phyloP scores from a whole-genome alignment of 2,329 filamentous ascomycete genomes.

The Sordariomycetes sp. region DNA sequence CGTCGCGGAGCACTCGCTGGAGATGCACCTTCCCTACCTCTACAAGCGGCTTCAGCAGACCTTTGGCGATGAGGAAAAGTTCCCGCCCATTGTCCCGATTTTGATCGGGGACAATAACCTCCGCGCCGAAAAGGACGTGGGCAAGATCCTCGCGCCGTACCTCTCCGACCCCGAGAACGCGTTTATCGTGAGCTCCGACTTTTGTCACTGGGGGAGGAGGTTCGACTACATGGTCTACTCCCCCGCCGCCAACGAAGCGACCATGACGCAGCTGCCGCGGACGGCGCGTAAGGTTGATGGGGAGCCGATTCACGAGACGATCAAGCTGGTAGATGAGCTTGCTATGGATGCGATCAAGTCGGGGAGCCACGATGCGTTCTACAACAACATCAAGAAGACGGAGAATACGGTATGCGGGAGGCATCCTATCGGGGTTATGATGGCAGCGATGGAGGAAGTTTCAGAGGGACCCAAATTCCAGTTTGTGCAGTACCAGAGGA shows the following conservation, averaged over 20 bases:
- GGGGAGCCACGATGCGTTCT: conserved; percentile 58
- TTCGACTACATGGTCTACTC: conserved; percentile 77
- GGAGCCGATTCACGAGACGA: conserved; percentile 68
- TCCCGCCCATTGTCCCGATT: conserved; percentile 71
- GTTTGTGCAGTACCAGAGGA: conserved; percentile 80
- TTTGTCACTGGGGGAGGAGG: conserved; percentile 85
- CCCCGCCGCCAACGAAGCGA: conserved; percentile 23
- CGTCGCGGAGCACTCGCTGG: conserved; percentile 78
- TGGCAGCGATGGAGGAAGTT: conserved; percentile 71
- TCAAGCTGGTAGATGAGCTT: conserved; percentile 63
- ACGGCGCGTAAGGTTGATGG: conserved; percentile 9
- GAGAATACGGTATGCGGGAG: conserved; percentile 88
- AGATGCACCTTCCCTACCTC: conserved; percentile 94
- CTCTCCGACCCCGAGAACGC: conserved; percentile 61
- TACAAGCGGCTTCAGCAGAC: conserved; percentile 56
- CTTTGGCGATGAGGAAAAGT: conserved; percentile 32
- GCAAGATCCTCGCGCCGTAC: conserved; percentile 62
- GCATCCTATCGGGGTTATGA: conserved; percentile 85
- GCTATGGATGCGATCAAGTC: conserved; percentile 78
- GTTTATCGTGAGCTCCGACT: conserved; percentile 88
- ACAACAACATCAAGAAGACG: conserved; percentile 55
- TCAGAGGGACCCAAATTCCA: conserved; percentile 45
- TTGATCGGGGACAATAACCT: conserved; percentile 66
- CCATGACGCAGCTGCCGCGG: conserved; percentile 25
- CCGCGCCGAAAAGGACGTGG: conserved; percentile 53